phyloP scores from a whole-genome alignment of 768 basidiomycete genomes.

The Sporobolomyces pararoseus region DNA sequence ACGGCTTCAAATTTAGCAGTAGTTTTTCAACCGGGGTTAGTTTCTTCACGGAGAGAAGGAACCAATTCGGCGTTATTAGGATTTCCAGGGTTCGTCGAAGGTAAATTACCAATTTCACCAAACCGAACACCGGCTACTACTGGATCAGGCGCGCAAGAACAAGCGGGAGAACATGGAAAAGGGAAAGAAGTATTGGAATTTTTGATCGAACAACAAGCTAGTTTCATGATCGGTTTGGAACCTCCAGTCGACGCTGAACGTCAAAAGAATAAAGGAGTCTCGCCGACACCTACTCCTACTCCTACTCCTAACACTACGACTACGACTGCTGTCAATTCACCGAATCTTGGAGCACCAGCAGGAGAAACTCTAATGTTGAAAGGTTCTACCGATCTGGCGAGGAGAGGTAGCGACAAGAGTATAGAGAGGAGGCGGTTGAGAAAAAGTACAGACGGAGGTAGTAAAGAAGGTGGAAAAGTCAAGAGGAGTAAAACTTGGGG shows the following conservation, averaged over 20 bases:
- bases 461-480: constrained; percentile 36
- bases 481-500: constrained; percentile 42
- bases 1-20: constrained; percentile 90
- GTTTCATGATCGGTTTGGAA: constrained; percentile 84
- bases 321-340: background rate
- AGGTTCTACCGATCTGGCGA: constrained; percentile 8
- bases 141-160: constrained; percentile 51
- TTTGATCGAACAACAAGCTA: constrained; percentile 90
- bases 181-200: constrained; percentile 91
- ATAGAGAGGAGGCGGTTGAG: constrained; percentile 38
- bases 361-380: background rate
- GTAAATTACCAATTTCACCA: constrained; percentile 3
- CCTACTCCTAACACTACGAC: background rate
- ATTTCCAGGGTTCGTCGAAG: constrained; percentile 40
- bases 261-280: constrained; percentile 31
- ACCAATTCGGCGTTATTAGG: constrained; percentile 26
- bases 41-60: constrained; percentile 64
- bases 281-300: background rate
- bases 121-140: background rate
- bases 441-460: constrained; percentile 23
- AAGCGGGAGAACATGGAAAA: constrained; percentile 75
- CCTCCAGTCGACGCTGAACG: constrained; percentile 54
- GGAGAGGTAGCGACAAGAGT: constrained; percentile 41
- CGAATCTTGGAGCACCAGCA: background rate
- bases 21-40: constrained; percentile 91